Conservation (phyloP, 805 yeast genomes). For the Lipomyces anomalus region DNA sequence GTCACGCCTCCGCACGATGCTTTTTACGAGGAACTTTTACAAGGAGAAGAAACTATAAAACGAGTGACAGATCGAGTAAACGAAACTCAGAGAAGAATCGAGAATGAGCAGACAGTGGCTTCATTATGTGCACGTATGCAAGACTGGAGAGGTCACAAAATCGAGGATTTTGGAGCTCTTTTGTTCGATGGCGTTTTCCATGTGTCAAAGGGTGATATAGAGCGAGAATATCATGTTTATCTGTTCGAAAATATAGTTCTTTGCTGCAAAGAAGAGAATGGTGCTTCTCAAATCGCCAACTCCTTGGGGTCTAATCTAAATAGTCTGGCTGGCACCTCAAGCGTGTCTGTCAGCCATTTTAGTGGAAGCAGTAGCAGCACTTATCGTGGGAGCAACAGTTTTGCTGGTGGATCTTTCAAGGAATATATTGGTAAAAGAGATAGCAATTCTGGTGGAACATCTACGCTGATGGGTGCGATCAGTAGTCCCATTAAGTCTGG, state of each 20-base stretch:
- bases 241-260: constrained; percentile 69
- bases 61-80: constrained; percentile 83
- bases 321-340: not conserved
- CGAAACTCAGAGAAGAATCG: constrained; percentile 89
- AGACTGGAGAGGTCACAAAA: constrained; percentile 89
- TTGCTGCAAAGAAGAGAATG: constrained; percentile 54
- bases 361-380: not conserved
- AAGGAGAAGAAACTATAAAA: constrained; percentile 68
- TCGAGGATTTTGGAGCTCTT: constrained; percentile 77
- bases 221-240: constrained; percentile 83
- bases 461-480: not conserved
- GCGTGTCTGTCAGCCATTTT: not conserved
- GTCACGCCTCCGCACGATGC: constrained; percentile 49
- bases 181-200: constrained; percentile 44
- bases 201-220: constrained; percentile 60
- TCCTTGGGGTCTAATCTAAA: not conserved
- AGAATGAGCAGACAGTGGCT: constrained; percentile 66
- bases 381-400: not conserved
- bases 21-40: constrained; percentile 57
- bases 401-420: not conserved
- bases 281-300: not conserved
- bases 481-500: not conserved
- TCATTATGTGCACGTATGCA: constrained; percentile 67
- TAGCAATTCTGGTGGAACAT: not conserved
- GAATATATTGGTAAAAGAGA: not conserved